Percentiles rank a stretch among this genome's conserved stretches.
Evolutionary conservation across 2,329 filamentous ascomycete species (phyloP).

Genomic region (Exophiala mesophila): DNA sequence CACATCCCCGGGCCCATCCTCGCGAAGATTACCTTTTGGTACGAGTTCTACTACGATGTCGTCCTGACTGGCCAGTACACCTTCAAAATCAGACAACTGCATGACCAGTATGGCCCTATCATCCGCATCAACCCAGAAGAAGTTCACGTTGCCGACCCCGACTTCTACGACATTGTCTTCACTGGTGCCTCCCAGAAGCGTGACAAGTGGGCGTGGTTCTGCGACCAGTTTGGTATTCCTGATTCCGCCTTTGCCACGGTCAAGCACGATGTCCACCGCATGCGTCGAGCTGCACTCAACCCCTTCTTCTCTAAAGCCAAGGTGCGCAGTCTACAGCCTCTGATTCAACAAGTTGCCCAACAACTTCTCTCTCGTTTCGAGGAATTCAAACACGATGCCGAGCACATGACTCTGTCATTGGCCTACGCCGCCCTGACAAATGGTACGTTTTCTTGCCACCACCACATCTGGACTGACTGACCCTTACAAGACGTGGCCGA

Average conservation of each 20-base stretch:
- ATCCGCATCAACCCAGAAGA: constrained; percentile 32
- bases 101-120: constrained; percentile 34
- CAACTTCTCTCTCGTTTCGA: constrained; percentile 18
- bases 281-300: constrained; percentile 22
- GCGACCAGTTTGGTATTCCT: constrained; percentile 12
- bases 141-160: constrained; percentile 31
- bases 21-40: constrained; percentile 30
- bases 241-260: constrained; percentile 18
- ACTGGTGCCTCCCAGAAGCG: constrained; percentile 21
- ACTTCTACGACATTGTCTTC: constrained; percentile 34
- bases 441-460: not conserved
- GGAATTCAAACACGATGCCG: constrained; percentile 5
- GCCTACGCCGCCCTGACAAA: constrained; percentile 35
- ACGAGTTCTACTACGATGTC: constrained; percentile 33
- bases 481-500: constrained; percentile 14
- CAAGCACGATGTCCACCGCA: constrained; percentile 23
- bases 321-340: constrained; percentile 23
- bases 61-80: constrained; percentile 31
- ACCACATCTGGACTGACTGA: not conserved
- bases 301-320: constrained; percentile 22
- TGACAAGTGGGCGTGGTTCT: constrained; percentile 26
- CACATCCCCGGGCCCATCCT: constrained; percentile 28
- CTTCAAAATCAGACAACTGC: constrained; percentile 33
- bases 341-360: constrained; percentile 26
- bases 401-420: constrained; percentile 6